Evolutionary conservation across 257 asterid species (phyloP), one percentile per base, ranked within the genome.

Genomic region (Osmanthus fragrans): DNA sequence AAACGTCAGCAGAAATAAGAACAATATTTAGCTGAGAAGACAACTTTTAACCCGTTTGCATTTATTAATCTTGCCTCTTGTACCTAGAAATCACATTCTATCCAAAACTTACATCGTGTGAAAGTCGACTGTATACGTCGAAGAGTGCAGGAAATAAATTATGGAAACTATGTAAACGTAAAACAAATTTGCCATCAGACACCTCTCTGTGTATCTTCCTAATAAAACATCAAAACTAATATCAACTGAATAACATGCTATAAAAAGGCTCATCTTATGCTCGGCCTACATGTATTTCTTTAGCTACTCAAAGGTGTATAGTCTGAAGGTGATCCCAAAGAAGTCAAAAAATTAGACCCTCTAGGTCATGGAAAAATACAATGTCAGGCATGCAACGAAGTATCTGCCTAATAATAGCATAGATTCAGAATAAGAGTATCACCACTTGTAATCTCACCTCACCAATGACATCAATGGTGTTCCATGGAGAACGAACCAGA

Each of bases 401-500:
- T 51, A 51, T 51, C 21, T 58, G 3, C 66, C 21, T 60, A 60
- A 23, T 18, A 23, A 23, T 60, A 23, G 34, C 33, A 25, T 1
- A 63, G 18, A 33, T 19, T 56, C 27, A 42, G 75, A 75, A 71
- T 8, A 47, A 30, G 65, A 32, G 58, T 34, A n/a, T 1, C 29
- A 51, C 21, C 68, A 75, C 72, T 34, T 34, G 39, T 65, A 76
- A 32, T 76, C 94, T 89, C 87, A 92, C 99, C 98, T 96, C 91
- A 34, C 92, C 91, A 79, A 96, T 72, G 51, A 89, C 80, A 83
- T 92, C 98, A 80, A 96, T 85, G 75, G 99, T 93, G 83, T 81
- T 93, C 98, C 99, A 96, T 39, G 98, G 99, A 47, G 99, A 96
- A 73, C 97, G 97, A 73, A 96, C 98, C 34, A 96, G 80, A 85